Evolutionary conservation across 1,139 yeast genomes (phyloP), one percentile per base, ranked within the genome.

Genomic region (Lizanozyma gosingica): DNA sequence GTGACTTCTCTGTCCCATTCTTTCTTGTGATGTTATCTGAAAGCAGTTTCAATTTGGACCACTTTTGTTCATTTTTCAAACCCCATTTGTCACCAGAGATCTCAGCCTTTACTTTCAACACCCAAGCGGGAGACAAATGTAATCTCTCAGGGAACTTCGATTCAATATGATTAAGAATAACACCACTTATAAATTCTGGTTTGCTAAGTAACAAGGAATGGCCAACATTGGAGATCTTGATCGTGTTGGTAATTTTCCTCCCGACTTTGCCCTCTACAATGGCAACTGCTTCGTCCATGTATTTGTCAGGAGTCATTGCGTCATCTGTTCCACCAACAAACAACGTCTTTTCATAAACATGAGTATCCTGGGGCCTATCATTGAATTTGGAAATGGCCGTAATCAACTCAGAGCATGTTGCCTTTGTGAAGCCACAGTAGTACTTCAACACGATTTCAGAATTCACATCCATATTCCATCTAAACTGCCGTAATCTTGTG

Each of bases 21-120:
- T 40, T 43, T 37, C 53, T 56, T 2, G 47, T 37, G 15, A 77
- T 63, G 40, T 66, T 70, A 37, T 47, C 61, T 33, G 73, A 80
- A 1, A 79, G 65, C 0, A 80, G 69, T 40, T 68, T 67, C 3
- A 79, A 66, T 35, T 69, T 62, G 53, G 72, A 67, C 94, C 94
- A 83, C 55, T 83, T 83, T 44, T 66, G 68, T 53, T 81, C 85
- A 53, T 83, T 83, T 56, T 83, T 83, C 46, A 83, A 60, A 27
- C 88, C 85, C 92, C 92, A 83, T 56, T 83, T 83, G 50, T 77
- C 83, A 1, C 83, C 83, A 15, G 78, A 71, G 3, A 77, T 69
- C 41, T 74, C 71, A 2, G 85, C 85, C 51, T 80, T 76, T 16
- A 74, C 65, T 40, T 71, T 68, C 40, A 80, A 64, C 40, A 79